phyloP scores from a whole-genome alignment of 2,329 filamentous ascomycete genomes.

The Fusarium chaquense region DNA sequence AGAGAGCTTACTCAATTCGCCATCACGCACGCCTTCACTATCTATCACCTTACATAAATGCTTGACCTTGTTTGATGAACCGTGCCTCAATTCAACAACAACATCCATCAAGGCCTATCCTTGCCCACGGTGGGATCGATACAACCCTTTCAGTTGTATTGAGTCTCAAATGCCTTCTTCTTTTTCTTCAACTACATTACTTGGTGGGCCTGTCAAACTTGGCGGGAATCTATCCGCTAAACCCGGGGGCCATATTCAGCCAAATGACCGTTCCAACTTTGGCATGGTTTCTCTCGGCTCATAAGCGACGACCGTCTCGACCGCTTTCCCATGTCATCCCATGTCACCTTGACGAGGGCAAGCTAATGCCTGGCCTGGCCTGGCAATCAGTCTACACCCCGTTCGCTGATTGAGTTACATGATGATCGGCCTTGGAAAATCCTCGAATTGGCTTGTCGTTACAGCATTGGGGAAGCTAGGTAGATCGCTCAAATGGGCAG shows the following conservation, averaged over 20 bases:
- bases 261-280: conserved; percentile 32
- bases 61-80: neutral
- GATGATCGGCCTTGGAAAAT: conserved; percentile 39
- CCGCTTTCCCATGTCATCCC: conserved; percentile 24
- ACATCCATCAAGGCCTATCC: conserved; percentile 4
- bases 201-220: conserved; percentile 34
- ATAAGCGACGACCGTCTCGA: conserved; percentile 33
- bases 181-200: neutral
- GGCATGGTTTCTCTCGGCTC: conserved; percentile 37
- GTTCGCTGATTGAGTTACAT: conserved; percentile 33
- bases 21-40: neutral
- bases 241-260: conserved; percentile 27
- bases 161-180: neutral
- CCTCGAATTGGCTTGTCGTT: conserved; percentile 37
- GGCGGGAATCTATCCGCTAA: conserved; percentile 44
- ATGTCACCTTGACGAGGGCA: conserved; percentile 37
- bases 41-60: neutral
- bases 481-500: conserved; percentile 18
- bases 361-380: conserved; percentile 7
- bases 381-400: conserved; percentile 1
- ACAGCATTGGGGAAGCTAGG: neutral
- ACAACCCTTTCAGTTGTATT: neutral
- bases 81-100: neutral
- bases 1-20: neutral
- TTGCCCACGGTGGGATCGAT: neutral